phyloP scores from a whole-genome alignment of 441 rosid genomes.

The Gossypium lobatum region DNA sequence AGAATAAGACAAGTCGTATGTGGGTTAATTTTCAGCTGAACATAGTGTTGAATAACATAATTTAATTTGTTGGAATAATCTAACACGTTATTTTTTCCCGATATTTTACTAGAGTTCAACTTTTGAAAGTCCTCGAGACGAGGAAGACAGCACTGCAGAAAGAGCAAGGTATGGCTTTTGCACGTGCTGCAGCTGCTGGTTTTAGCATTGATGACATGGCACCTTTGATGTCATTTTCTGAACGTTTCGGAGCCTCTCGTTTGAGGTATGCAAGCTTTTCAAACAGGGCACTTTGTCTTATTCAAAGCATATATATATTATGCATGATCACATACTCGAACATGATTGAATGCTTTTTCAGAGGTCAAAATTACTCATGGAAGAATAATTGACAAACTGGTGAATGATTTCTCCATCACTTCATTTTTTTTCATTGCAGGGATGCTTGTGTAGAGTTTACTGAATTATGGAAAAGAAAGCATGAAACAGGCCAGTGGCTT shows the following conservation, averaged over 20 bases:
- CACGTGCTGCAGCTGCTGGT: slow-evolving; percentile 98
- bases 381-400: no score
- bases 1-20: no score
- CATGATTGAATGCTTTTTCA: background rate
- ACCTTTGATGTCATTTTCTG: slow-evolving; percentile 69
- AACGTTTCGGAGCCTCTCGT: slow-evolving; percentile 84
- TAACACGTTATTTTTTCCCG: slow-evolving; percentile 7
- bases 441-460: slow-evolving; percentile 76
- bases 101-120: slow-evolving; percentile 59
- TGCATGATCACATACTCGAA: background rate
- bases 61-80: slow-evolving; percentile 1
- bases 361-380: background rate
- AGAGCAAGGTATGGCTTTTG: slow-evolving; percentile 99
- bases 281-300: background rate
- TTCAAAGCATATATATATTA: background rate
- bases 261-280: slow-evolving; percentile 44
- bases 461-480: slow-evolving; percentile 91
- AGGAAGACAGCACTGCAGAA: slow-evolving; percentile 74
- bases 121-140: slow-evolving; percentile 83
- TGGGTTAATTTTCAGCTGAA: background rate
- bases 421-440: slow-evolving; percentile 36
- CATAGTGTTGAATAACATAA: background rate
- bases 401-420: no score
- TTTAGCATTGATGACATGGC: slow-evolving; percentile 73
- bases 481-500: slow-evolving; percentile 90